Percentiles rank a stretch among this genome's conserved stretches.
Conservation (phyloP, 768 basidiomycete species). For the Mycena rosella region DNA sequence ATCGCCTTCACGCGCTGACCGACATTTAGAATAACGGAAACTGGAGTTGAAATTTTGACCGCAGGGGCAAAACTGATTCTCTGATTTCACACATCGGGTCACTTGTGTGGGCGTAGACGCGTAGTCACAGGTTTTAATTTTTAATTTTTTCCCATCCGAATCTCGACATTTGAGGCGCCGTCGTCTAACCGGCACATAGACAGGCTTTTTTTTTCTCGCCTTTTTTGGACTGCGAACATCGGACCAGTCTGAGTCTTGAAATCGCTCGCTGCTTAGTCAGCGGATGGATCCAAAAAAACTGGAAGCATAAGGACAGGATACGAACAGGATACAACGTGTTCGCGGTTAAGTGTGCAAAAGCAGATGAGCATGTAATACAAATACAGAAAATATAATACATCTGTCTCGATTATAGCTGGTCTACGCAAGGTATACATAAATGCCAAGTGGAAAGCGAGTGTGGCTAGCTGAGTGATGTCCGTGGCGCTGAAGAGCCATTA, state of each 20-base stretch:
- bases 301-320: too few species aligned
- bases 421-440: slow-evolving; percentile 32
- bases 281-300: too few species aligned
- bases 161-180: slow-evolving; percentile 76
- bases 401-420: slow-evolving; percentile 8
- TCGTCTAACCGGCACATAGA: too few species aligned
- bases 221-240: too few species aligned
- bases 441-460: slow-evolving; percentile 4
- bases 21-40: slow-evolving; percentile 83
- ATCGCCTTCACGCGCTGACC: slow-evolving; percentile 11
- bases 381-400: slow-evolving; percentile 21
- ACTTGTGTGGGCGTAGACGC: too few species aligned
- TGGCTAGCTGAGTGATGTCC: slow-evolving; percentile 36
- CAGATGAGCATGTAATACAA: slow-evolving; percentile 23
- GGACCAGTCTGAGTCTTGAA: too few species aligned
- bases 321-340: too few species aligned
- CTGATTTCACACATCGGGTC: too few species aligned
- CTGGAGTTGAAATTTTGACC: slow-evolving; percentile 90
- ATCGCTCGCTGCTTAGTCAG: too few species aligned
- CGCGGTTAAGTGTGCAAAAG: too few species aligned
- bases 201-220: too few species aligned
- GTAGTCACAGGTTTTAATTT: too few species aligned
- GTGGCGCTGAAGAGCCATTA: slow-evolving; percentile 56
- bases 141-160: slow-evolving; percentile 50
- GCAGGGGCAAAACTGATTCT: slow-evolving; percentile 50